These are phyloP conservation scores for Funneliformis mosseae DNA, from an alignment of 192 early-diverging fungal species.

Conservation along the genomic window DNA sequence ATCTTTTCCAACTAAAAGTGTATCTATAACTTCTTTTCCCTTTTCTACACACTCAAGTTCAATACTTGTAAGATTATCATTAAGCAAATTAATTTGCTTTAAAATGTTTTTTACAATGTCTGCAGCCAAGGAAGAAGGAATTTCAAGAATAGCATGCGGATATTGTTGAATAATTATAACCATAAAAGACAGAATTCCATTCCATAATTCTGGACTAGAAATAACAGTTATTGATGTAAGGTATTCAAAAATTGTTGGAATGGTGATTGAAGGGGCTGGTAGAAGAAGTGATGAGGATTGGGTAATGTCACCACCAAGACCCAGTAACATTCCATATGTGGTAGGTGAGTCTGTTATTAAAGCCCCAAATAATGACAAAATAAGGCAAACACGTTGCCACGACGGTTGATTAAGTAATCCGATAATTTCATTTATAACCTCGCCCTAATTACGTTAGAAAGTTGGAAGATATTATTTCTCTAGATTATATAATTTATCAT, in stretches of 20 bases:
- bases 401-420: background rate
- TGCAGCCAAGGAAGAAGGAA: constrained; percentile 47
- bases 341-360: constrained; percentile 13
- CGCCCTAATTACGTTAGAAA: background rate
- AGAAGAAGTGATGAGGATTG: background rate
- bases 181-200: constrained; percentile 50
- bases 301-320: background rate
- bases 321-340: constrained; percentile 6
- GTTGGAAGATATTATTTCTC: background rate
- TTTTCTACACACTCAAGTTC: constrained; percentile 52
- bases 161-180: constrained; percentile 47
- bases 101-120: constrained; percentile 54
- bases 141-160: constrained; percentile 44
- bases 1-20: constrained; percentile 47
- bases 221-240: background rate
- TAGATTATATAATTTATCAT: background rate
- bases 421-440: constrained; percentile 5
- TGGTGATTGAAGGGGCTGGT: background rate
- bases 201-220: constrained; percentile 38
- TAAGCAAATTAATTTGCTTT: constrained; percentile 53
- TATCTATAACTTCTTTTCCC: constrained; percentile 54
- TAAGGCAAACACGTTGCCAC: constrained; percentile 12
- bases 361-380: constrained; percentile 21
- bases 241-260: constrained; percentile 22
- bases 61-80: constrained; percentile 41